phyloP scores from a whole-genome alignment of 148 eudicot species.

The Silene latifolia region DNA sequence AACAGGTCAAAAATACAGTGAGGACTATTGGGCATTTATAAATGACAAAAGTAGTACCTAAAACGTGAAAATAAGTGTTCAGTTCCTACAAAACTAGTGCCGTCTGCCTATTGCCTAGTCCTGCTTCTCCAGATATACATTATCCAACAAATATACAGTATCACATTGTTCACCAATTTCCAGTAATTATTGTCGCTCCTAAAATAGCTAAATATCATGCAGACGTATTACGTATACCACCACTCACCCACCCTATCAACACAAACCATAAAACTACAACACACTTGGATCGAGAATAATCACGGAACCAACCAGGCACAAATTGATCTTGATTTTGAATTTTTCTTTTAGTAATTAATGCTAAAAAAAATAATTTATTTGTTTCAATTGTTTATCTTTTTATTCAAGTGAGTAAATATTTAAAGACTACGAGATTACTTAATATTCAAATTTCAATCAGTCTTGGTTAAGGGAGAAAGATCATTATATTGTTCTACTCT shows the following conservation, averaged over 20 bases:
- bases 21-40: background rate
- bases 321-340: too few relatives aligned
- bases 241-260: background rate
- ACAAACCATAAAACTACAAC: too few relatives aligned
- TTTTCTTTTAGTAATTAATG: too few relatives aligned
- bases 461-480: too few relatives aligned
- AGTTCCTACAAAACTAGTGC: background rate
- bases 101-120: conserved; percentile 4
- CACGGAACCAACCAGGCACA: too few relatives aligned
- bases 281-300: too few relatives aligned
- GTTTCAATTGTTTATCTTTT: too few relatives aligned
- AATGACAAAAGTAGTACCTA: background rate
- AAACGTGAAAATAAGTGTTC: background rate
- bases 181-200: conserved; percentile 5
- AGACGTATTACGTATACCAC: background rate
- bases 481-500: too few relatives aligned
- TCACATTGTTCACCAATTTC: background rate
- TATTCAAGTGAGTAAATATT: too few relatives aligned
- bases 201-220: conserved; percentile 1
- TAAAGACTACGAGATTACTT: too few relatives aligned
- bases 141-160: background rate
- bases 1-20: background rate
- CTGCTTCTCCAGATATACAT: background rate
- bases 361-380: too few relatives aligned
- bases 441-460: too few relatives aligned